phyloP scores from a whole-genome alignment of 148 eudicot genomes.

The Linanthus parryae region DNA sequence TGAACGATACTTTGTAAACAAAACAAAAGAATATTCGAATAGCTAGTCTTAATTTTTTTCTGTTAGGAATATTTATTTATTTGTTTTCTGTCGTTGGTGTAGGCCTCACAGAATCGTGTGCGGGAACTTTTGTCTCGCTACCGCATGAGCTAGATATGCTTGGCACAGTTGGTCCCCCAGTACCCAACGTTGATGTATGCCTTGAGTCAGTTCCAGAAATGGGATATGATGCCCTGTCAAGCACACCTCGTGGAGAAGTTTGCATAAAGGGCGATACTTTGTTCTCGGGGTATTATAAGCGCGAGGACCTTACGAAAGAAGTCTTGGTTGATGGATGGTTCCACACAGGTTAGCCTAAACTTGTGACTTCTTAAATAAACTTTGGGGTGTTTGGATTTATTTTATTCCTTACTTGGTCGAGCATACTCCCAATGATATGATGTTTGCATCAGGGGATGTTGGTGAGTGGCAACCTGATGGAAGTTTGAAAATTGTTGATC shows the following conservation, averaged over 20 bases:
- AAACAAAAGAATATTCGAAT: background rate
- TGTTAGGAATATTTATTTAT: background rate
- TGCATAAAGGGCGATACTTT: constrained; percentile 80
- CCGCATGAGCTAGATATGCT: constrained; percentile 76
- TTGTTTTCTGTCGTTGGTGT: constrained; percentile 7
- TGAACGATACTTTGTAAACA: background rate
- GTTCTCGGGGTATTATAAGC: constrained; percentile 86
- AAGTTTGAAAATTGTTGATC: constrained; percentile 85
- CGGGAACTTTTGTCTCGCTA: constrained; percentile 81
- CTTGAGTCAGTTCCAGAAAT: constrained; percentile 95
- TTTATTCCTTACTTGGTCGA: background rate
- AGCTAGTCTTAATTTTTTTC: background rate
- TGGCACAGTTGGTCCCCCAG: constrained; percentile 95
- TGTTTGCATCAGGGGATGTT: constrained; percentile 65
- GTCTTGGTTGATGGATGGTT: constrained; percentile 96
- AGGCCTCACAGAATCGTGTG: constrained; percentile 98
- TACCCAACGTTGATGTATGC: constrained; percentile 81
- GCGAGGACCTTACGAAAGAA: constrained; percentile 92
- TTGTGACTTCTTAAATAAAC: constrained; percentile 5
- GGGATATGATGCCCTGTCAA: constrained; percentile 79
- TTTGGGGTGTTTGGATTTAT: background rate
- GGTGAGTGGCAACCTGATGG: constrained; percentile 99
- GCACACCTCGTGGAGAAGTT: constrained; percentile 79
- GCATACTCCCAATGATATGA: constrained; percentile 5
- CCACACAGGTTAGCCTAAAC: constrained; percentile 62